These are phyloP conservation scores for Areca catechu DNA, from an alignment of 176 grass and related monocot genomes.

Conservation along the genomic window DNA sequence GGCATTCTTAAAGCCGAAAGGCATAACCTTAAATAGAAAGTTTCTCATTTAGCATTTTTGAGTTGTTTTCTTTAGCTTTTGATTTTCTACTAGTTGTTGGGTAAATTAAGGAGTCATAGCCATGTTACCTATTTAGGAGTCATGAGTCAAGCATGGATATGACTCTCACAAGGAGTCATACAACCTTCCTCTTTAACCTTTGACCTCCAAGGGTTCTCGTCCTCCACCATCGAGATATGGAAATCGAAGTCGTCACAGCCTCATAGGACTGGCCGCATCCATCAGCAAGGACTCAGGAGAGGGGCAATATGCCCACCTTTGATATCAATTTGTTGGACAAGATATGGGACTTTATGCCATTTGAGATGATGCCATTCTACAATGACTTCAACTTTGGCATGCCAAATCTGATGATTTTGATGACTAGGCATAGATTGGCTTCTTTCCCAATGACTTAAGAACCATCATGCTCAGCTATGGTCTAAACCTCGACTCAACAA, in stretches of 20 bases:
- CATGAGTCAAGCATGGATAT: not conserved
- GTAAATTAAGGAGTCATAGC: too few relatives aligned
- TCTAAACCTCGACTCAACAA: conserved; percentile 6
- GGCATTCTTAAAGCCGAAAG: too few relatives aligned
- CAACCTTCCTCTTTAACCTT: not conserved
- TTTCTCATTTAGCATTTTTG: too few relatives aligned
- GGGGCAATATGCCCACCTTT: not conserved
- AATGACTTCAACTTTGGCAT: conserved; percentile 42
- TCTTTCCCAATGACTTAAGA: conserved; percentile 8
- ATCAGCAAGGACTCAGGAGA: conserved; percentile 9
- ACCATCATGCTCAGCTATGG: conserved; percentile 2
- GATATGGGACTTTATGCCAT: conserved; percentile 18
- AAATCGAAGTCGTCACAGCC: not conserved
- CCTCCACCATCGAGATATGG: not conserved
- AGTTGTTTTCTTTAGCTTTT: too few relatives aligned
- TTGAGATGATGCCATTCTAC: conserved; percentile 35
- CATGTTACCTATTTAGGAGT: too few relatives aligned
- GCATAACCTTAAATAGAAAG: too few relatives aligned
- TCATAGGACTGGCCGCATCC: not conserved
- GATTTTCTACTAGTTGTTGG: too few relatives aligned
- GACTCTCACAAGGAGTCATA: not conserved
- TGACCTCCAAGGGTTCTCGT: not conserved
- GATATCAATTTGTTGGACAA: not conserved
- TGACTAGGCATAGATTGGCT: conserved; percentile 11
- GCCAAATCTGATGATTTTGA: conserved; percentile 31